These are phyloP conservation scores for Naganishia onofrii DNA, from an alignment of 768 basidiomycete species.

Conservation along the genomic window DNA sequence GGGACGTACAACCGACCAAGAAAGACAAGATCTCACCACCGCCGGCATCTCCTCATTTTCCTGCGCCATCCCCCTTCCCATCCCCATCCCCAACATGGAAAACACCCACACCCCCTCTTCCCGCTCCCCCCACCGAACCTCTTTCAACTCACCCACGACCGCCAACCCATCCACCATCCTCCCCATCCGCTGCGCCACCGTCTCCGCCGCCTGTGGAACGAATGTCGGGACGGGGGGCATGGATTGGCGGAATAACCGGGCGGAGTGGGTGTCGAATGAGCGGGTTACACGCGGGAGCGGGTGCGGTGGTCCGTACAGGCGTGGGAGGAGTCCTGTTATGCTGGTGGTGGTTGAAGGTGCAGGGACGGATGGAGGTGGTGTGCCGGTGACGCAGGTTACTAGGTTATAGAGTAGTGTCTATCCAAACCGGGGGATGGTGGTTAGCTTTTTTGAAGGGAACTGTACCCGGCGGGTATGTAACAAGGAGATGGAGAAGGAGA, in stretches of 20 bases:
- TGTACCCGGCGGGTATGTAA: too few species aligned
- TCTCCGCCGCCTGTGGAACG: neutral
- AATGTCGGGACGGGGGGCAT: conserved; percentile 2
- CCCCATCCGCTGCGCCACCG: neutral
- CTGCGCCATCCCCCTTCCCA: neutral
- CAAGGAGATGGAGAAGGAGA: too few species aligned
- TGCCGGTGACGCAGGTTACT: neutral
- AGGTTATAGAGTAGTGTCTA: neutral
- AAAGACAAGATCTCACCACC: conserved; percentile 8
- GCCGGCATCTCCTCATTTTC: neutral
- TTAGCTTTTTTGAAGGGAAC: too few species aligned
- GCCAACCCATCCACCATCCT: neutral
- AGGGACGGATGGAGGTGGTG: neutral
- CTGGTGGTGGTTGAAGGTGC: neutral
- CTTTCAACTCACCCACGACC: neutral
- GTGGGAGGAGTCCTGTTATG: neutral
- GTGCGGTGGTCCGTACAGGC: neutral
- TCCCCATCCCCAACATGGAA: neutral
- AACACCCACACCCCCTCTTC: conserved; percentile 5
- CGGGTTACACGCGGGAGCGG: neutral
- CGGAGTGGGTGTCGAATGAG: neutral
- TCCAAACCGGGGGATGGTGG: too few species aligned
- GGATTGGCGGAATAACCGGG: conserved; percentile 16
- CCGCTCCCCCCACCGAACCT: neutral
- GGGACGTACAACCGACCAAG: conserved; percentile 18